Evolutionary conservation across 2,329 filamentous ascomycete species (phyloP).

Genomic region (Tolypocladium guangdongense): DNA sequence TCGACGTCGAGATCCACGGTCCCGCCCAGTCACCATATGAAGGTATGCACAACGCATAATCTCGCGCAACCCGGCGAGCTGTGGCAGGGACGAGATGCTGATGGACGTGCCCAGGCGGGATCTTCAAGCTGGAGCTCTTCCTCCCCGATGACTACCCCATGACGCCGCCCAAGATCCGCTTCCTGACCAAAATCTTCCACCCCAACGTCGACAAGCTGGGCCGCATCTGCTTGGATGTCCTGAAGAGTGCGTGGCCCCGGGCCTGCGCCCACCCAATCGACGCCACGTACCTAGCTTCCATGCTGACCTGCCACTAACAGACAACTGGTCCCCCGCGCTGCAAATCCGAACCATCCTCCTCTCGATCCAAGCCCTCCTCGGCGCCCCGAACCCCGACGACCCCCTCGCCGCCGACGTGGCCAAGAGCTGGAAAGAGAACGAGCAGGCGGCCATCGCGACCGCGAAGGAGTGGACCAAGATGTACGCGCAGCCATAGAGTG

Average conservation of each 20-base stretch:
- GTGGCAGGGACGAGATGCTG: not conserved
- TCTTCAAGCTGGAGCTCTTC: slow-evolving; percentile 96
- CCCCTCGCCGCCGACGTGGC: slow-evolving; percentile 97
- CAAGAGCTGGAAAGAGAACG: slow-evolving; percentile 95
- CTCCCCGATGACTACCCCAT: slow-evolving; percentile 98
- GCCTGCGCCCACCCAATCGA: not conserved
- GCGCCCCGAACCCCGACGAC: slow-evolving; percentile 94
- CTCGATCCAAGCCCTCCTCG: slow-evolving; percentile 92
- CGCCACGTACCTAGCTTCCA: too few species aligned
- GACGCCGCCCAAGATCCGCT: slow-evolving; percentile 96
- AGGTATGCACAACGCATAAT: slow-evolving; percentile 38
- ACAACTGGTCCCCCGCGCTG: slow-evolving; percentile 96
- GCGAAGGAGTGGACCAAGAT: slow-evolving; percentile 85
- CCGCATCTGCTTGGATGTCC: slow-evolving; percentile 90
- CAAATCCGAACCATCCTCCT: slow-evolving; percentile 98
- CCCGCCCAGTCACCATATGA: slow-evolving; percentile 90
- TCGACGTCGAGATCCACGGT: slow-evolving; percentile 93
- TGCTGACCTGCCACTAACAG: slow-evolving; percentile 32
- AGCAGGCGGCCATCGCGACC: slow-evolving; percentile 82
- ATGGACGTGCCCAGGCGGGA: slow-evolving; percentile 42
- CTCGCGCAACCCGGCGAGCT: not conserved
- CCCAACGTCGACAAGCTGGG: slow-evolving; percentile 97
- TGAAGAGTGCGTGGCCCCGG: slow-evolving; percentile 63
- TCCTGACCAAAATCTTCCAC: slow-evolving; percentile 98
- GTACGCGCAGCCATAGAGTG: slow-evolving; percentile 50